phyloP scores from a whole-genome alignment of 1,284 basidiomycete genomes.

The Moesziomyces globuligerus region DNA sequence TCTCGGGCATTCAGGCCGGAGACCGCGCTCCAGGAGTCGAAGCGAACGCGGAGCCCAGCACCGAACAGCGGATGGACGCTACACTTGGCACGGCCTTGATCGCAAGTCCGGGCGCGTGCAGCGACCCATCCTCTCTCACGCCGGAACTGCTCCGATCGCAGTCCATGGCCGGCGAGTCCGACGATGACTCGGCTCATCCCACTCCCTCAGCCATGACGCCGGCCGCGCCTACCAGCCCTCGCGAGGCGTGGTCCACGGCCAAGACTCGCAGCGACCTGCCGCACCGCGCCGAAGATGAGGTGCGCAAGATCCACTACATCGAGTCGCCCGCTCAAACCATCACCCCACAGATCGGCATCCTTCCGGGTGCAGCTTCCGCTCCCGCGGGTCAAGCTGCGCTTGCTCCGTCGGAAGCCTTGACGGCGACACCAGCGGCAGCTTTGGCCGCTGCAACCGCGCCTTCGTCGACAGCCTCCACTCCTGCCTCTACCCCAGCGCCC shows the following conservation, averaged over 20 bases:
- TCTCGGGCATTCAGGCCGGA: neutral
- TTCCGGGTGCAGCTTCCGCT: neutral
- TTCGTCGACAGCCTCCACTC: slow-evolving; percentile 30
- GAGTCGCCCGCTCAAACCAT: slow-evolving; percentile 17
- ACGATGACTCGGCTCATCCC: slow-evolving; percentile 40
- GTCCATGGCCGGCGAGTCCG: slow-evolving; percentile 35
- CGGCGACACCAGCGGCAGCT: neutral
- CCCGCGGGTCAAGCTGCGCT: neutral
- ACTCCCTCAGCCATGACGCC: slow-evolving; percentile 33
- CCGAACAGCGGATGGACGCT: slow-evolving; percentile 19
- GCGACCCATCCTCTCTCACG: slow-evolving; percentile 11
- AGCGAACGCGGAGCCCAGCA: neutral
- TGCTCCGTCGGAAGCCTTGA: neutral
- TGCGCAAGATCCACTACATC: slow-evolving; percentile 44
- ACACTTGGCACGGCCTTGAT: neutral
- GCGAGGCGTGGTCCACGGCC: slow-evolving; percentile 8
- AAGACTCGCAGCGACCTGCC: slow-evolving; percentile 6
- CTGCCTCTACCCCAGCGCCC: slow-evolving; percentile 27
- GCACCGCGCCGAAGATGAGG: slow-evolving; percentile 23
- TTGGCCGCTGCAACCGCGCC: slow-evolving; percentile 1
- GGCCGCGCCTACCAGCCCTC: slow-evolving; percentile 6
- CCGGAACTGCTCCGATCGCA: slow-evolving; percentile 36
- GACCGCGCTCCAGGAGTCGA: neutral
- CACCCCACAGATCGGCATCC: neutral
- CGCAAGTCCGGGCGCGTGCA: slow-evolving; percentile 2